These are phyloP conservation scores for Pugionium cornutum DNA, from an alignment of 345 rosid genomes.

Conservation along the genomic window DNA sequence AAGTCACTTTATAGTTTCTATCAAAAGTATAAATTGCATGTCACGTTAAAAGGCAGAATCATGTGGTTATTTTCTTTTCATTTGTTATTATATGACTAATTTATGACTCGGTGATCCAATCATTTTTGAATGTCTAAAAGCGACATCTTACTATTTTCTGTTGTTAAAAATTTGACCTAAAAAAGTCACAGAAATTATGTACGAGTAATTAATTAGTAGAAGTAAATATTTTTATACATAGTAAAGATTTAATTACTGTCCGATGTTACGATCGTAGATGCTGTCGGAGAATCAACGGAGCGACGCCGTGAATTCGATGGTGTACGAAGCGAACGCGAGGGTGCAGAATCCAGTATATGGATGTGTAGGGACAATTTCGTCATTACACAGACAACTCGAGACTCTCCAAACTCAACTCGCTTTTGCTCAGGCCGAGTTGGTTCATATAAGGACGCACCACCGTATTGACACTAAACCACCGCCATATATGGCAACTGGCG, in stretches of 20 bases:
- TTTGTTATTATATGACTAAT: slow-evolving; percentile 23
- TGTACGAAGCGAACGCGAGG: slow-evolving; percentile 90
- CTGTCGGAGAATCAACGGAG: slow-evolving; percentile 63
- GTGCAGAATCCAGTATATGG: slow-evolving; percentile 89
- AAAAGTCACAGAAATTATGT: too few relatives aligned
- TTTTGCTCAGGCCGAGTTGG: slow-evolving; percentile 74
- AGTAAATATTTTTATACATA: too few relatives aligned
- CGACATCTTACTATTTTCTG: slow-evolving; percentile 25
- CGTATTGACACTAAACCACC: slow-evolving; percentile 25
- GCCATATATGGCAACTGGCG: slow-evolving; percentile 16
- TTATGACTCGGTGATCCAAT: slow-evolving; percentile 14
- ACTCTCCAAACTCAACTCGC: slow-evolving; percentile 78
- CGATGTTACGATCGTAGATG: slow-evolving; percentile 43
- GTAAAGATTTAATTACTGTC: too few relatives aligned
- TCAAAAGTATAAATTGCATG: slow-evolving; percentile 39
- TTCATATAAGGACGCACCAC: slow-evolving; percentile 52
- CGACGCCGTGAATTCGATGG: slow-evolving; percentile 95
- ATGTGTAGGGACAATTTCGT: slow-evolving; percentile 81
- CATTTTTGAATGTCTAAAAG: slow-evolving; percentile 12
- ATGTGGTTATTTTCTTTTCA: slow-evolving; percentile 21
- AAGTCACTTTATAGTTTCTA: slow-evolving; percentile 38
- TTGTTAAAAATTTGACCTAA: not conserved
- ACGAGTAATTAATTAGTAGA: too few relatives aligned
- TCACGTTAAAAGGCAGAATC: slow-evolving; percentile 37
- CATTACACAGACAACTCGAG: slow-evolving; percentile 76